These are phyloP conservation scores for Populus trichocarpa DNA, from an alignment of 441 rosid genomes.

Conservation along the genomic window DNA sequence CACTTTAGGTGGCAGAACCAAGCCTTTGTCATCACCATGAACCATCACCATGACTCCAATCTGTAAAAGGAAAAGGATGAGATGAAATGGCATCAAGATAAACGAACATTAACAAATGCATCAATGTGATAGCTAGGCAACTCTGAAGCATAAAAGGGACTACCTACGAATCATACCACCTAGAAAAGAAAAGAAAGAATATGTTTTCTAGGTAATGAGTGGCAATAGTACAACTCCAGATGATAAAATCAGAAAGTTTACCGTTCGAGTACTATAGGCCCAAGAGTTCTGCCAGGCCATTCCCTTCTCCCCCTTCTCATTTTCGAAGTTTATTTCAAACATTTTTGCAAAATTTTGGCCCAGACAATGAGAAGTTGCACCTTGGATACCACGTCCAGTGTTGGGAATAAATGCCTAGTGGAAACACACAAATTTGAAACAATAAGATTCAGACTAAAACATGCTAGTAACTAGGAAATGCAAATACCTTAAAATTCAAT, in stretches of 20 bases:
- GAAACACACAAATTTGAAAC: constrained; percentile 4
- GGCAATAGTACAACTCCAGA: neutral
- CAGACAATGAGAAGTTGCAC: constrained; percentile 95
- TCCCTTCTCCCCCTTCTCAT: constrained; percentile 85
- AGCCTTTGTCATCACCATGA: constrained; percentile 91
- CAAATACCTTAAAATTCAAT: neutral
- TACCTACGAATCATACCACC: constrained; percentile 1
- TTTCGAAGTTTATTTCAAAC: constrained; percentile 90
- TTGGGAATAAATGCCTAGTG: constrained; percentile 91
- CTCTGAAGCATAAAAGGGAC: neutral
- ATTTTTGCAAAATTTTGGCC: constrained; percentile 98
- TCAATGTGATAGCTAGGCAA: neutral
- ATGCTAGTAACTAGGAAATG: neutral
- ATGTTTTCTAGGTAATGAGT: neutral
- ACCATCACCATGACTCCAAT: constrained; percentile 99
- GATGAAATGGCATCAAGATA: constrained; percentile 1
- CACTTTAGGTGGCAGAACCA: constrained; percentile 91
- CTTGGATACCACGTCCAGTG: constrained; percentile 98
- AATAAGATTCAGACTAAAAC: constrained; percentile 11
- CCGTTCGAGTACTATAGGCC: constrained; percentile 94
- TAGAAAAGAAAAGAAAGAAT: neutral
- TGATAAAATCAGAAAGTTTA: constrained; percentile 25
- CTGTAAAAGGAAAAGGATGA: constrained; percentile 26
- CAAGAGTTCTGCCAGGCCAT: constrained; percentile 99
- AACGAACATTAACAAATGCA: neutral